Conservation (phyloP, 2,329 filamentous ascomycete species). For the Scedosporium boydii region DNA sequence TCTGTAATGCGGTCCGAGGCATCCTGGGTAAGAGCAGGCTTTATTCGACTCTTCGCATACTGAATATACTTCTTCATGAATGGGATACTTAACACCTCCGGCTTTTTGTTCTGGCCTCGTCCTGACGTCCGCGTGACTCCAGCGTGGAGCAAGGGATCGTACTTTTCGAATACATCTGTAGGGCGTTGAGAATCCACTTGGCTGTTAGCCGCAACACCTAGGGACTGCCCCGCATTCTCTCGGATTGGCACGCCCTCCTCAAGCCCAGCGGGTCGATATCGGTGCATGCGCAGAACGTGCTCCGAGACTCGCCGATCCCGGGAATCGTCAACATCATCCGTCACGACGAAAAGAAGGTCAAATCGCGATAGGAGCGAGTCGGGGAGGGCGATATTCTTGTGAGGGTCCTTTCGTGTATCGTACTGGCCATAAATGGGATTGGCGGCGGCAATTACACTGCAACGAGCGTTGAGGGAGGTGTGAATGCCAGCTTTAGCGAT, state of each 20-base stretch:
- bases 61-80: conserved; percentile 99
- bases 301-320: conserved; percentile 87
- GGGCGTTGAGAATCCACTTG: conserved; percentile 63
- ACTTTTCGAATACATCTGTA: conserved; percentile 92
- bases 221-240: conserved; percentile 72
- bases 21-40: conserved; percentile 81
- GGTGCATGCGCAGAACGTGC: conserved; percentile 94
- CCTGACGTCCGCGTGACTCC: conserved; percentile 72
- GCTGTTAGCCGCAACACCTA: conserved; percentile 79
- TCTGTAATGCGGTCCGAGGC: conserved; percentile 86
- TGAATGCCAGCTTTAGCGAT: conserved; percentile 98
- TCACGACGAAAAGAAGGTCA: conserved; percentile 94
- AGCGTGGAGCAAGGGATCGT: conserved; percentile 88
- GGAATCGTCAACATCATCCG: conserved; percentile 93
- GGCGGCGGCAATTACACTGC: conserved; percentile 90
- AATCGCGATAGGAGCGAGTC: conserved; percentile 97
- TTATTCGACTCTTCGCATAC: conserved; percentile 87
- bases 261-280: conserved; percentile 82
- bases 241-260: conserved; percentile 93
- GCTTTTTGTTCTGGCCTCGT: conserved; percentile 63
- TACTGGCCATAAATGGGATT: conserved; percentile 99
- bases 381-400: conserved; percentile 95
- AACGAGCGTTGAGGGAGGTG: conserved; percentile 91
- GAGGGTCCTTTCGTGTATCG: conserved; percentile 95
- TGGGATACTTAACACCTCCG: conserved; percentile 86